Percentiles rank a stretch among this genome's conserved stretches.
Conservation (phyloP, 73 alveolate species). For the Paramecium tetraurelia region DNA sequence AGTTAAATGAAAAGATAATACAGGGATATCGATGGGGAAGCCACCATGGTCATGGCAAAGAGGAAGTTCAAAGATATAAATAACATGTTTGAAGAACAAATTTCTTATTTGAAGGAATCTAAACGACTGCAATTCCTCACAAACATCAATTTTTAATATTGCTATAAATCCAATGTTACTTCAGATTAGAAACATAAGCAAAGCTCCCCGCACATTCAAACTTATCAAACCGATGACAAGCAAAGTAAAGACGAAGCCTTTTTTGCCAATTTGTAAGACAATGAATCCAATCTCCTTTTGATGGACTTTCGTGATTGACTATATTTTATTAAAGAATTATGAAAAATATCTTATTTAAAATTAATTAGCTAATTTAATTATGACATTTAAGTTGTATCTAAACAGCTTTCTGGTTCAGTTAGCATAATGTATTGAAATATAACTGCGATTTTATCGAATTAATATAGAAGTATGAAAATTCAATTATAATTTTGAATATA, state of each 20-base stretch:
- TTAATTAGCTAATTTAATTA: neutral
- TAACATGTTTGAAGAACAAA: neutral
- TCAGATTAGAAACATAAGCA: neutral
- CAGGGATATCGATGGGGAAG: slow-evolving; percentile 51
- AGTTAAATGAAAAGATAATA: slow-evolving; percentile 10
- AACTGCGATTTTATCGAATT: no score
- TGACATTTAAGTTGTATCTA: neutral
- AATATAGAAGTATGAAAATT: no score
- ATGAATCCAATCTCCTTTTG: neutral
- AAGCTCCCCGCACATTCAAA: neutral
- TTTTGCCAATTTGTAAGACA: neutral
- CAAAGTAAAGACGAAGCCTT: neutral
- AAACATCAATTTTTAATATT: neutral
- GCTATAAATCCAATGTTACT: neutral
- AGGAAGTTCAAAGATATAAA: slow-evolving; percentile 14
- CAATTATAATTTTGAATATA: no score
- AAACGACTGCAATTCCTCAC: neutral
- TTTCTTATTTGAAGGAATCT: neutral
- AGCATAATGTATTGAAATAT: no score
- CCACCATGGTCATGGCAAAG: neutral
- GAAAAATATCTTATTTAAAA: neutral
- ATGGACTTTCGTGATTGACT: slow-evolving; percentile 21
- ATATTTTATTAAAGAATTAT: neutral
- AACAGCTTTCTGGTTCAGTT: no score
- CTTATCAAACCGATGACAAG: neutral